Percentiles rank a stretch among this genome's conserved stretches.
phyloP scores from a whole-genome alignment of 257 asterid genomes.

The Henckelia pumila region DNA sequence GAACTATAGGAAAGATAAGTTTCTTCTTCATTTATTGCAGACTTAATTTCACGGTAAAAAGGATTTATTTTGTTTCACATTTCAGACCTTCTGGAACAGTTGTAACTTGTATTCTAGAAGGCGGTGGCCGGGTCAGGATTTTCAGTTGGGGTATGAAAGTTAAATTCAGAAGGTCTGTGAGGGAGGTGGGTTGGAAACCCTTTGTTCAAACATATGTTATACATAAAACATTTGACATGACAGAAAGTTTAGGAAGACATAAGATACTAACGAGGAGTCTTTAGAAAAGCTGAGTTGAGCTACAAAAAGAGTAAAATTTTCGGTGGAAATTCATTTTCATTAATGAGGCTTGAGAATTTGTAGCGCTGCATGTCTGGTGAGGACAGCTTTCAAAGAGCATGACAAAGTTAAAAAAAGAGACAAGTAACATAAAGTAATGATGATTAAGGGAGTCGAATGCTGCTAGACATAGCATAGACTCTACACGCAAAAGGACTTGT shows the following conservation, averaged over 20 bases:
- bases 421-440: neutral
- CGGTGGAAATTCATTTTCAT: neutral
- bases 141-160: neutral
- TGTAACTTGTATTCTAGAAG: neutral
- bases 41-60: neutral
- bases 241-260: neutral
- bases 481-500: conserved; percentile 6
- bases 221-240: neutral
- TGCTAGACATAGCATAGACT: neutral
- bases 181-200: neutral
- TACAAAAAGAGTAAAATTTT: neutral
- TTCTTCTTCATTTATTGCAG: neutral
- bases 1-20: neutral
- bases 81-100: neutral
- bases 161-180: neutral
- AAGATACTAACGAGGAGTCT: conserved; percentile 1
- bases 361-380: neutral
- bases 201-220: neutral
- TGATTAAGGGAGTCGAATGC: neutral
- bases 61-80: neutral
- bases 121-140: neutral
- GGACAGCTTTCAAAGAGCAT: neutral
- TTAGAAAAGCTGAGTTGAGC: neutral
- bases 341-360: neutral
- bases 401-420: neutral